Conservation (phyloP, 2,329 filamentous ascomycete genomes). For the Pseudocercospora eumusae region DNA sequence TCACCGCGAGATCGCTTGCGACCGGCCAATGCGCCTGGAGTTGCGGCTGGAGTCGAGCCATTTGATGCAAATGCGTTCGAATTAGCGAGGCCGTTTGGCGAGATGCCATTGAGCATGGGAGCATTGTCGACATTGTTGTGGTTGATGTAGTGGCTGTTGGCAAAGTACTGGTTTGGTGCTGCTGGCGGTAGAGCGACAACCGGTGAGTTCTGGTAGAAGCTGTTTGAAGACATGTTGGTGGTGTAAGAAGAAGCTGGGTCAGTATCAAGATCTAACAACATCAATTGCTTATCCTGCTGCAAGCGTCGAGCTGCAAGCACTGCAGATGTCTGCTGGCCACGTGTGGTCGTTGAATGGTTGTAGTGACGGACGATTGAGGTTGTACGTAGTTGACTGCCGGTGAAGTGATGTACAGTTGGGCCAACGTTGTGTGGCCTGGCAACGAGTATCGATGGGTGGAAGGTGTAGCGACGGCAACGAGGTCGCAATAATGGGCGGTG, state of each 20-base stretch:
- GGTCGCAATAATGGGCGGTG: conserved; percentile 13
- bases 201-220: conserved; percentile 52
- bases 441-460: conserved; percentile 10
- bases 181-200: conserved; percentile 50
- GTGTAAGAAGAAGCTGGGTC: conserved; percentile 33
- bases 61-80: conserved; percentile 27
- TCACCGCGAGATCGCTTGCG: conserved; percentile 78
- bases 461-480: conserved; percentile 14
- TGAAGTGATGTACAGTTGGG: not conserved
- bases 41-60: conserved; percentile 27
- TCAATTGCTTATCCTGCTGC: conserved; percentile 35
- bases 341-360: conserved; percentile 29
- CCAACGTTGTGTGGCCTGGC: not conserved
- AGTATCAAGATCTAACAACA: conserved; percentile 39
- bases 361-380: not conserved
- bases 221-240: conserved; percentile 29
- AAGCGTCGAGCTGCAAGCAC: conserved; percentile 29
- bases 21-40: conserved; percentile 52
- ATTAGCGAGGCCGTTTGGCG: conserved; percentile 31
- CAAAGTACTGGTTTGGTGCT: conserved; percentile 42
- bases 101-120: conserved; percentile 28
- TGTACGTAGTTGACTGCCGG: not conserved
- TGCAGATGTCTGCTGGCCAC: conserved; percentile 34
- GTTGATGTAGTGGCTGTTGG: conserved; percentile 32
- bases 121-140: conserved; percentile 23